phyloP scores from a whole-genome alignment of 106 monocot species.

The Amphibolis antarctica region DNA sequence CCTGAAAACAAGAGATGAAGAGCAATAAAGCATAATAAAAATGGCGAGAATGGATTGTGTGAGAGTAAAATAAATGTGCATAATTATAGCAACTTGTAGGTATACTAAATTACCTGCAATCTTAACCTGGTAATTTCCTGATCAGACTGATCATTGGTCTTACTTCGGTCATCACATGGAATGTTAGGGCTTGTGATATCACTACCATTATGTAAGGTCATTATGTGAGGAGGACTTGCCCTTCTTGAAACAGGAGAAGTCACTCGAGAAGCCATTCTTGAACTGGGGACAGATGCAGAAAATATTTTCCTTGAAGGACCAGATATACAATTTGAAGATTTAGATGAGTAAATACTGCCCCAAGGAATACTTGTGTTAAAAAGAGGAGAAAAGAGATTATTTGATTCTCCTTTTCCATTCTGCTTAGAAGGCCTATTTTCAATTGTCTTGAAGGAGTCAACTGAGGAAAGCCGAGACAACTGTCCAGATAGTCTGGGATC shows the following conservation, averaged over 20 bases:
- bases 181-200: conserved; percentile 13
- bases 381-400: conserved; percentile 13
- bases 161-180: conserved; percentile 26
- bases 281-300: conserved; percentile 44
- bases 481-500: conserved; percentile 13
- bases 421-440: conserved; percentile 18
- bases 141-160: conserved; percentile 20
- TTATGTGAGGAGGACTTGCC: conserved; percentile 26
- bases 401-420: conserved; percentile 11
- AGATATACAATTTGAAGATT: conserved; percentile 15
- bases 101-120: conserved; percentile 29
- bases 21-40: too few relatives aligned
- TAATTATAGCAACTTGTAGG: background rate
- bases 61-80: background rate
- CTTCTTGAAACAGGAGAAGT: conserved; percentile 39
- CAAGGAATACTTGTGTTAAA: conserved; percentile 20
- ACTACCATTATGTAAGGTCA: conserved; percentile 3
- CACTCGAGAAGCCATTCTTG: conserved; percentile 34
- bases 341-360: conserved; percentile 24
- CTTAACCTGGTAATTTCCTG: conserved; percentile 38
- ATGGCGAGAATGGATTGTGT: background rate
- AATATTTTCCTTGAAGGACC: conserved; percentile 36
- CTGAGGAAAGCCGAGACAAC: conserved; percentile 29
- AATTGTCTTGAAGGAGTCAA: conserved; percentile 28
- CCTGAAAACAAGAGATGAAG: too few relatives aligned